These are phyloP conservation scores for Selenicereus undatus DNA, from an alignment of 148 eudicot genomes.

Conservation along the genomic window DNA sequence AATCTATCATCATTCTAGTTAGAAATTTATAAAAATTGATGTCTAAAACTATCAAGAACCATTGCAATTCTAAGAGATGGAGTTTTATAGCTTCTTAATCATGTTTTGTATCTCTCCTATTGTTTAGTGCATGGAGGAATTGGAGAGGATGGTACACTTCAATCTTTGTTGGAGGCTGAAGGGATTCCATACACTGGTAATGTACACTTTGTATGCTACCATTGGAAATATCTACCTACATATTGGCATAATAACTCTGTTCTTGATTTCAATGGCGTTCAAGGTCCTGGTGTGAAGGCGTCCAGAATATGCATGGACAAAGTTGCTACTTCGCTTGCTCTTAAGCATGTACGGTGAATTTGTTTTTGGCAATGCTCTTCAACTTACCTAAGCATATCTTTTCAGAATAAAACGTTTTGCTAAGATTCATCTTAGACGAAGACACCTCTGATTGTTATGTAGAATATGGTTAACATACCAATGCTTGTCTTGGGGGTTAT, in stretches of 20 bases:
- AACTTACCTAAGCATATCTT: background rate
- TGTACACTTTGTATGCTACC: background rate
- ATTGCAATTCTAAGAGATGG: background rate
- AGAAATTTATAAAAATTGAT: background rate
- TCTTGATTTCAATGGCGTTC: conserved; percentile 20
- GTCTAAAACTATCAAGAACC: background rate
- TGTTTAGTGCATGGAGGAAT: conserved; percentile 85
- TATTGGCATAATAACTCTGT: conserved; percentile 1
- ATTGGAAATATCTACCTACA: background rate
- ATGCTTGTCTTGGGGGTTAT: background rate
- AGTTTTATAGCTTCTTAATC: conserved; percentile 2
- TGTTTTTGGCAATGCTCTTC: background rate
- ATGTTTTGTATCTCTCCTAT: background rate
- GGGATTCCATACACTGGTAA: conserved; percentile 79
- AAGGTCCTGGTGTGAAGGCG: conserved; percentile 78
- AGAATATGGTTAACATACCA: background rate
- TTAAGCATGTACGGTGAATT: conserved; percentile 53
- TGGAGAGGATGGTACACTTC: conserved; percentile 94
- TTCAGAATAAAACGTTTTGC: background rate
- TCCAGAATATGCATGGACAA: conserved; percentile 91
- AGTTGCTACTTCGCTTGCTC: conserved; percentile 80
- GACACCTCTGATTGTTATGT: background rate
- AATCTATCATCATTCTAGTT: background rate
- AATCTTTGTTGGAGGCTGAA: conserved; percentile 69
- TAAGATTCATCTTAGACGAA: background rate